Evolutionary conservation across 2,329 filamentous ascomycete genomes (phyloP).

Genomic region (Thielaviopsis musarum): DNA sequence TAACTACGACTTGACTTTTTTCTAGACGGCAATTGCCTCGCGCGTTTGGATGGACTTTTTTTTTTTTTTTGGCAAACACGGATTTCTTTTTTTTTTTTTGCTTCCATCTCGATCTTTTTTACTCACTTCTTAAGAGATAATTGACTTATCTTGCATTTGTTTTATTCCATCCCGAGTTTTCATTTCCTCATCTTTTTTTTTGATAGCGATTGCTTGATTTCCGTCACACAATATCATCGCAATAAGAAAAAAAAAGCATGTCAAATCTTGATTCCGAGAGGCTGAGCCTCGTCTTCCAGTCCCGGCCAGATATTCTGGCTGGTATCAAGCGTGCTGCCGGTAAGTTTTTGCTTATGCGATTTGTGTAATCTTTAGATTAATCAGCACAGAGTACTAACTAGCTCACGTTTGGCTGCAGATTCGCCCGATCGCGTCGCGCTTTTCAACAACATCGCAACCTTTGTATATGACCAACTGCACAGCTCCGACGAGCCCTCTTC

Average conservation of each 20-base stretch:
- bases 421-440: conserved; percentile 31
- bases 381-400: neutral
- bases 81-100: neutral
- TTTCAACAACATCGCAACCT: conserved; percentile 39
- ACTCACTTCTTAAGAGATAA: neutral
- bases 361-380: neutral
- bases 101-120: too few relatives aligned
- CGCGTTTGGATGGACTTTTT: neutral
- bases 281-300: conserved; percentile 34
- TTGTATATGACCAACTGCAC: conserved; percentile 29
- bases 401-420: conserved; percentile 21
- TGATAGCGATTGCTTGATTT: neutral
- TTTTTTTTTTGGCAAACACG: neutral
- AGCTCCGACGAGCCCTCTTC: conserved; percentile 28
- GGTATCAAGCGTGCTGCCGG: conserved; percentile 37
- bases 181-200: neutral
- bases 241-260: conserved; percentile 20
- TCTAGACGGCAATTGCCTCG: neutral
- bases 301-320: conserved; percentile 38
- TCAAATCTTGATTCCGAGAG: conserved; percentile 31
- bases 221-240: neutral
- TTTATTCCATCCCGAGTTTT: neutral
- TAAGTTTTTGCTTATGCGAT: conserved; percentile 18
- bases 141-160: neutral
- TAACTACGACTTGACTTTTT: neutral